A percentile compares a stretch with the other conserved stretches of the same genome.
Conservation (phyloP, 495 filamentous ascomycete genomes). For the Polyplosphaeria fusca region DNA sequence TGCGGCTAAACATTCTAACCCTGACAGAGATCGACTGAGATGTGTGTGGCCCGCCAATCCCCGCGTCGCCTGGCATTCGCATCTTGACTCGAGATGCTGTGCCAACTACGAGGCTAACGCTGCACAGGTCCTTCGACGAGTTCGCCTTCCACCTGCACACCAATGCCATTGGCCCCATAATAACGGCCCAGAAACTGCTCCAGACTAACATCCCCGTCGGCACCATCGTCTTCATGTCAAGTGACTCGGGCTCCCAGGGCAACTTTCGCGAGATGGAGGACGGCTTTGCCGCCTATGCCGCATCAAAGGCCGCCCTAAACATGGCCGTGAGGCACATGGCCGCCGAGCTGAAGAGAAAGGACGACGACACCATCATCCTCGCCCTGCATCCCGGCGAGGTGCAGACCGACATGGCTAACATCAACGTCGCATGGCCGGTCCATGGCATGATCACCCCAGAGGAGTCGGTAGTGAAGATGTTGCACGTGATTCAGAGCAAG, state of each 20-base stretch:
- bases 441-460: slow-evolving; percentile 50
- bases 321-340: slow-evolving; percentile 56
- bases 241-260: slow-evolving; percentile 48
- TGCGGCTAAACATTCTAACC: slow-evolving; percentile 15
- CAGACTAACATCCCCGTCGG: slow-evolving; percentile 45
- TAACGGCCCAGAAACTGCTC: slow-evolving; percentile 53
- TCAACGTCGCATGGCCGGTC: slow-evolving; percentile 49
- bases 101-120: not conserved
- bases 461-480: slow-evolving; percentile 51
- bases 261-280: slow-evolving; percentile 55
- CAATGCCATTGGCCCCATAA: slow-evolving; percentile 57
- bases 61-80: not conserved
- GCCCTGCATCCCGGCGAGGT: slow-evolving; percentile 60
- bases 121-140: slow-evolving; percentile 47
- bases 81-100: not conserved
- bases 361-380: slow-evolving; percentile 48
- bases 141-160: slow-evolving; percentile 56
- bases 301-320: slow-evolving; percentile 59
- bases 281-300: slow-evolving; percentile 58
- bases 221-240: slow-evolving; percentile 53
- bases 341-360: slow-evolving; percentile 50
- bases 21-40: slow-evolving; percentile 50
- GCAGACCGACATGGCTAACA: slow-evolving; percentile 52
- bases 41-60: slow-evolving; percentile 41
- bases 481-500: slow-evolving; percentile 51